Evolutionary conservation across 1,139 yeast species (phyloP).

Genomic region (Candida glucosophila): DNA sequence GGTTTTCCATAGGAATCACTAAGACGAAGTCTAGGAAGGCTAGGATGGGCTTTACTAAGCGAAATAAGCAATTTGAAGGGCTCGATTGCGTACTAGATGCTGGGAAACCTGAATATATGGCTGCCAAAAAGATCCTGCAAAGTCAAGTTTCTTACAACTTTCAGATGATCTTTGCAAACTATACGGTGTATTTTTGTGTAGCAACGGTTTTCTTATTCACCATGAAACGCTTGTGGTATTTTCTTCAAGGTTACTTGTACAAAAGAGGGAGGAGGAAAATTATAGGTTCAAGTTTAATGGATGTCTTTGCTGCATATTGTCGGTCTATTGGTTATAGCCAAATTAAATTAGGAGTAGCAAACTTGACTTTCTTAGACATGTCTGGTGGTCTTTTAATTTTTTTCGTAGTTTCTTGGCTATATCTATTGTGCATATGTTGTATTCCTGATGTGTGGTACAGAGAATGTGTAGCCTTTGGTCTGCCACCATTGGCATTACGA

Average conservation of each 20-base stretch:
- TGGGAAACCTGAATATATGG: slow-evolving; percentile 17
- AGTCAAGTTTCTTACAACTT: slow-evolving; percentile 28
- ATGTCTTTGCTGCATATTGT: slow-evolving; percentile 28
- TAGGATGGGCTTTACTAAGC: slow-evolving; percentile 2
- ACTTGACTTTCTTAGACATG: slow-evolving; percentile 40
- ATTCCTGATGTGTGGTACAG: slow-evolving; percentile 50
- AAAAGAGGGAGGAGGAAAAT: slow-evolving; percentile 9
- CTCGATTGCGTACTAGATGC: slow-evolving; percentile 39
- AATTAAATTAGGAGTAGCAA: slow-evolving; percentile 27
- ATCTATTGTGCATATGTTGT: slow-evolving; percentile 34
- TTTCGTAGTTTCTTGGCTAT: slow-evolving; percentile 32
- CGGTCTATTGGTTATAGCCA: slow-evolving; percentile 44
- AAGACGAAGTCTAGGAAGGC: too few species aligned
- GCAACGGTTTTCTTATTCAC: slow-evolving; percentile 28
- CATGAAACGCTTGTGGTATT: slow-evolving; percentile 30
- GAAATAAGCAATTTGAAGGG: slow-evolving; percentile 22
- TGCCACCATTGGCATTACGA: slow-evolving; percentile 56
- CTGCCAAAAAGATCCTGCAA: slow-evolving; percentile 24
- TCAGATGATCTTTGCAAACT: slow-evolving; percentile 34
- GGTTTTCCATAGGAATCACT: too few species aligned
- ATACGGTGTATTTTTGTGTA: slow-evolving; percentile 37
- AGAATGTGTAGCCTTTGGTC: slow-evolving; percentile 49
- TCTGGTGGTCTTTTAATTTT: slow-evolving; percentile 42
- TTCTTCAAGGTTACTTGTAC: slow-evolving; percentile 24
- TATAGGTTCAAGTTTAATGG: slow-evolving; percentile 12